These are phyloP conservation scores for Alternaria incomplexa DNA, from an alignment of 2,329 filamentous ascomycete genomes.

Conservation along the genomic window DNA sequence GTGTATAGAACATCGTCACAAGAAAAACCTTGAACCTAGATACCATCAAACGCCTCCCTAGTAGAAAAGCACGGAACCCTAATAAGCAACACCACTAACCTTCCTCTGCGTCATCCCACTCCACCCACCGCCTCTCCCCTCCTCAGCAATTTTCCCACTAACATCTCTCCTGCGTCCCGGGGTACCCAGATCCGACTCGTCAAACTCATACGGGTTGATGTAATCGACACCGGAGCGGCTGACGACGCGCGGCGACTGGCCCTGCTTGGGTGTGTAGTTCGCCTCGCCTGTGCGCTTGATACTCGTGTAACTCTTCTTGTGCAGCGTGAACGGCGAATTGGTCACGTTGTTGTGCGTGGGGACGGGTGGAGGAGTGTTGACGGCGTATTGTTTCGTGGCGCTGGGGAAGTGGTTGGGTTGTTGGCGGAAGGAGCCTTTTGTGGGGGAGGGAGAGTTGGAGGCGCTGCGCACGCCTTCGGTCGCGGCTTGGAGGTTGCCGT, in stretches of 20 bases:
- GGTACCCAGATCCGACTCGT: constrained; percentile 41
- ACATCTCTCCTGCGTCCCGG: constrained; percentile 57
- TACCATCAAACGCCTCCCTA: not conserved
- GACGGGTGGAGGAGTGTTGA: constrained; percentile 27
- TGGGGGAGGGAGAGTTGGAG: constrained; percentile 31
- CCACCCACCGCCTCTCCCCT: constrained; percentile 61
- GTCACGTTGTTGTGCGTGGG: constrained; percentile 5
- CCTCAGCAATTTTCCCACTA: constrained; percentile 75
- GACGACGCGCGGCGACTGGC: constrained; percentile 51
- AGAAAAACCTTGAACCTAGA: not conserved
- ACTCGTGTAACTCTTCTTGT: constrained; percentile 43
- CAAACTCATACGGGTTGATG: constrained; percentile 44
- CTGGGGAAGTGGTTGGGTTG: constrained; percentile 32
- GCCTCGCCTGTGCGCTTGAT: constrained; percentile 42
- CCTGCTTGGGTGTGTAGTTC: constrained; percentile 34
- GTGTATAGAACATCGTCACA: not conserved
- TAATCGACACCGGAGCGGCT: constrained; percentile 57
- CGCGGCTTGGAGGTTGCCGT: constrained; percentile 55
- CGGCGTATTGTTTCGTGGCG: constrained; percentile 40
- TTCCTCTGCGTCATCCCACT: constrained; percentile 48
- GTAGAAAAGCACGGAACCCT: not conserved
- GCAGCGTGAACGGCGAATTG: constrained; percentile 38
- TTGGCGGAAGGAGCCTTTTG: constrained; percentile 24
- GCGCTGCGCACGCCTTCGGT: constrained; percentile 45
- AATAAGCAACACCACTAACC: constrained; percentile 43